A percentile compares a stretch with the other conserved stretches of the same genome.
phyloP scores from a whole-genome alignment of 148 eudicot species.

The Diospyros lotus region DNA sequence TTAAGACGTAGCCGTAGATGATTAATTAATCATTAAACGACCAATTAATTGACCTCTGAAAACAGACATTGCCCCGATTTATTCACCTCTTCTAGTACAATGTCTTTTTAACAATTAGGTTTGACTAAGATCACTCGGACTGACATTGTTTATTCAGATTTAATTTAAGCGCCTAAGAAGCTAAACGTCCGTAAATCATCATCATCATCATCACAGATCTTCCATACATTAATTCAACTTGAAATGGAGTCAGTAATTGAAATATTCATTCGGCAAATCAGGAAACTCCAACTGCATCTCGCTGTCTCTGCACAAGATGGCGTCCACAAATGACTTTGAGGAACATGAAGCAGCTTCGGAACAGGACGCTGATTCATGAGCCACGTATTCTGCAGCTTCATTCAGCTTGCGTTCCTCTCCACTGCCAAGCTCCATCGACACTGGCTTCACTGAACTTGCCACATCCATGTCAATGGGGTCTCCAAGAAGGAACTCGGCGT shows the following conservation, averaged over 20 bases:
- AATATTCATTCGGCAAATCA: conserved; percentile 41
- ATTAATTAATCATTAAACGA: too few relatives aligned
- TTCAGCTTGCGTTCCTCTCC: not conserved
- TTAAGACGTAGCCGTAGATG: too few relatives aligned
- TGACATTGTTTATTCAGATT: too few relatives aligned
- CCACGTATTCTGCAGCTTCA: not conserved
- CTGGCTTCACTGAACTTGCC: not conserved
- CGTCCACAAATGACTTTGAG: conserved; percentile 54
- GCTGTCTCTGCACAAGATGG: conserved; percentile 55
- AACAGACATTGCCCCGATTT: too few relatives aligned
- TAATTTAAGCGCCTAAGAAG: too few relatives aligned
- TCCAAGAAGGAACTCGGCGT: conserved; percentile 17
- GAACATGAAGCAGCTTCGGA: conserved; percentile 28
- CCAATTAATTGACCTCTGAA: too few relatives aligned
- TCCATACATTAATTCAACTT: too few relatives aligned
- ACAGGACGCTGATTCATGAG: not conserved
- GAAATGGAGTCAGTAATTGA: conserved; percentile 10
- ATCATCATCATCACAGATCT: too few relatives aligned
- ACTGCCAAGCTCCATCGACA: not conserved
- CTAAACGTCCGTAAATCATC: too few relatives aligned
- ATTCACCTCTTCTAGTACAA: too few relatives aligned
- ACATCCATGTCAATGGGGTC: conserved; percentile 14
- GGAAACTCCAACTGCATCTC: conserved; percentile 56
- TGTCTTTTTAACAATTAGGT: too few relatives aligned
- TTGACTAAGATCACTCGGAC: too few relatives aligned